Evolutionary conservation across 1,284 basidiomycete genomes (phyloP).

Genomic region (Puccinia coronata): DNA sequence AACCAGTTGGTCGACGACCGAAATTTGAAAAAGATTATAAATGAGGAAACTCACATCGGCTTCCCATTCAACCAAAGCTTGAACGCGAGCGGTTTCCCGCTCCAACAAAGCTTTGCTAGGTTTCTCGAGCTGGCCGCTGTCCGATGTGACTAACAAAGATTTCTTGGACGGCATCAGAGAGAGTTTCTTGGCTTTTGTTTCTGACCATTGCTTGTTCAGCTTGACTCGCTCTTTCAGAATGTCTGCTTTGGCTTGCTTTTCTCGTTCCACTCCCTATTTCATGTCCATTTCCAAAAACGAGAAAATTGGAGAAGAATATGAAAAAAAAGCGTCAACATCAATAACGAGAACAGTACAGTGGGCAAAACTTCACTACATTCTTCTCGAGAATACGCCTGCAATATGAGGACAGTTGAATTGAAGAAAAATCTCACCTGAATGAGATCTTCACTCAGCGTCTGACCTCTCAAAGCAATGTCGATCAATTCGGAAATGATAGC

Average conservation of each 20-base stretch:
- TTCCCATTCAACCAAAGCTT: constrained; percentile 43
- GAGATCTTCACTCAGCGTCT: constrained; percentile 43
- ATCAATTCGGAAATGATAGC: constrained; percentile 43
- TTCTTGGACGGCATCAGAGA: constrained; percentile 43
- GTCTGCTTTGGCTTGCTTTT: constrained; percentile 44
- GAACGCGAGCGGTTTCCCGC: constrained; percentile 33
- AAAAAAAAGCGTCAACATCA: neutral
- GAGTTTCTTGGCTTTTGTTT: constrained; percentile 40
- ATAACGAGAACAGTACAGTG: neutral
- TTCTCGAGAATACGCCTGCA: neutral
- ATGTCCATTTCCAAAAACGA: neutral
- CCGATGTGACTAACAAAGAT: constrained; percentile 10
- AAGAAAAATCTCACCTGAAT: constrained; percentile 36
- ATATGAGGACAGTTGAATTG: neutral
- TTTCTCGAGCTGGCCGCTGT: constrained; percentile 14
- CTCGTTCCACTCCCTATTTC: constrained; percentile 44
- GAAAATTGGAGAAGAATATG: no score
- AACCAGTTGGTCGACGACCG: neutral
- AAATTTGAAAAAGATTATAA: neutral
- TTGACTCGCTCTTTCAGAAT: constrained; percentile 46
- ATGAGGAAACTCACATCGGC: constrained; percentile 33
- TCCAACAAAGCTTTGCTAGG: constrained; percentile 24
- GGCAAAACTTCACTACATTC: neutral
- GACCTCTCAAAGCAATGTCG: constrained; percentile 44
- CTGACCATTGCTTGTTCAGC: constrained; percentile 45